phyloP scores from a whole-genome alignment of 441 rosid species.

The Populus hybrid region DNA sequence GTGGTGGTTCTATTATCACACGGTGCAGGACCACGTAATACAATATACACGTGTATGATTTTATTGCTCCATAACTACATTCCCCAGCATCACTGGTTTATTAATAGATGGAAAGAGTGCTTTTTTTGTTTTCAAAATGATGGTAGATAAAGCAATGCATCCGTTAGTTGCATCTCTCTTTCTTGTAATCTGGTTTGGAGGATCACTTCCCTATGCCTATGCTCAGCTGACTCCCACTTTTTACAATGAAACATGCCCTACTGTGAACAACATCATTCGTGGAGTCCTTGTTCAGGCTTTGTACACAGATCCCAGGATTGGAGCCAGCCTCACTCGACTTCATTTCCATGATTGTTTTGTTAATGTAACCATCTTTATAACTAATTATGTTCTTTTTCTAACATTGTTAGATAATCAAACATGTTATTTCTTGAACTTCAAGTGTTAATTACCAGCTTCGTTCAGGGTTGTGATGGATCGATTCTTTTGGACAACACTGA shows the following conservation, averaged over 20 bases:
- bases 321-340: conserved; percentile 66
- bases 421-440: not conserved
- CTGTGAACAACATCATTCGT: conserved; percentile 31
- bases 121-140: too few relatives aligned
- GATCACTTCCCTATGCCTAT: conserved; percentile 28
- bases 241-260: conserved; percentile 50
- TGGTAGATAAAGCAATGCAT: not conserved
- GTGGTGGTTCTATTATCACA: too few relatives aligned
- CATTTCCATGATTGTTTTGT: conserved; percentile 85
- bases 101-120: not conserved
- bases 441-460: not conserved
- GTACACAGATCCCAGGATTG: conserved; percentile 45
- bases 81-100: not conserved
- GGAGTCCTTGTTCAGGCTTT: conserved; percentile 31
- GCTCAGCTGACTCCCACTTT: conserved; percentile 48
- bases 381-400: not conserved
- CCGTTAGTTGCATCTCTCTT: not conserved
- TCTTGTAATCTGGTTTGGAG: conserved; percentile 13
- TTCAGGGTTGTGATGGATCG: conserved; percentile 60
- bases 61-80: too few relatives aligned
- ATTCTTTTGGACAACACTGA: conserved; percentile 47
- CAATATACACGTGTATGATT: too few relatives aligned
- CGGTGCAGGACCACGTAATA: too few relatives aligned
- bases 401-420: not conserved
- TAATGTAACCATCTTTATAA: conserved; percentile 30